Evolutionary conservation across 305 asterid species (phyloP).

Genomic region (Salvia sclarea): DNA sequence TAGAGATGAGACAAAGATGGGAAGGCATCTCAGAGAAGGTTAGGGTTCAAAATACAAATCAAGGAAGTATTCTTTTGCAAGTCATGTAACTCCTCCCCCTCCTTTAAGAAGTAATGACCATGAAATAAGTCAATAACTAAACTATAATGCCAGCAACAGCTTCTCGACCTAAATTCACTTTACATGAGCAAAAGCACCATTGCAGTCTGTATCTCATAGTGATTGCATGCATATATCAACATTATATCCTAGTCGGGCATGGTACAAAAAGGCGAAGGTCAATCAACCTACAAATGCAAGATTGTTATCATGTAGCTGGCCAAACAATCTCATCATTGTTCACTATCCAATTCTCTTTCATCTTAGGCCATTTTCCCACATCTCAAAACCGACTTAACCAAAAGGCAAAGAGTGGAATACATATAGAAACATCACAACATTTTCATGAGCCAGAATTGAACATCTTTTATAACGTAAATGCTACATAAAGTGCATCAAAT

Average conservation of each 20-base stretch:
- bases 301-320: background rate
- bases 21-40: background rate
- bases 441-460: background rate
- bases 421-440: background rate
- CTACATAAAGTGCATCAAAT: background rate
- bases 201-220: background rate
- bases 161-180: background rate
- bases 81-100: background rate
- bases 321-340: background rate
- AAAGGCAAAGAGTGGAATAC: background rate
- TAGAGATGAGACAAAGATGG: background rate
- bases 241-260: background rate
- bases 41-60: background rate
- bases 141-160: background rate
- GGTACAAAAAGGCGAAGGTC: background rate
- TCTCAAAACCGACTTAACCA: background rate
- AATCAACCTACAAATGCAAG: background rate
- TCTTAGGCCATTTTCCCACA: background rate
- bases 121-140: background rate
- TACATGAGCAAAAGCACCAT: conserved; percentile 3
- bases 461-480: conserved; percentile 1
- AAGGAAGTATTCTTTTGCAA: background rate
- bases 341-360: background rate
- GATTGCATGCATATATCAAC: background rate
- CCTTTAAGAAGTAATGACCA: background rate